Conservation (phyloP, 768 basidiomycete genomes). For the Suillus brevipes region DNA sequence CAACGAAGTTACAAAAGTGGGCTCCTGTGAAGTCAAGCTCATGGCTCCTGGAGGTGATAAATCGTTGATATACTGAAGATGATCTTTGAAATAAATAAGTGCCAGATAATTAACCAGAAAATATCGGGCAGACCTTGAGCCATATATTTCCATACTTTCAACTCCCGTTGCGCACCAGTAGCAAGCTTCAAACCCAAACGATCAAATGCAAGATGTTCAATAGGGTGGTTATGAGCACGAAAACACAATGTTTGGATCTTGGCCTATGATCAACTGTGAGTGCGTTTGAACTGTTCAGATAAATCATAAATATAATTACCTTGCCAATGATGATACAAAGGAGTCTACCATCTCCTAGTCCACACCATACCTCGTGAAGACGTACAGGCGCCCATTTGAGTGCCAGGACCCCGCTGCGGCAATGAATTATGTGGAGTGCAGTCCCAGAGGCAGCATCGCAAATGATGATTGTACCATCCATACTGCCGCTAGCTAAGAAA, state of each 20-base stretch:
- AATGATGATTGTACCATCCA: conserved; percentile 7
- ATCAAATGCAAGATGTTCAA: conserved; percentile 8
- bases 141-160: conserved; percentile 5
- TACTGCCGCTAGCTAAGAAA: conserved; percentile 6
- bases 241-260: conserved; percentile 6
- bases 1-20: conserved; percentile 4
- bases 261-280: background rate
- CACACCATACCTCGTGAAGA: conserved; percentile 8
- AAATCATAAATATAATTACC: background rate
- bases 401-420: conserved; percentile 2
- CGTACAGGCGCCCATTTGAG: conserved; percentile 2
- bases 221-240: background rate
- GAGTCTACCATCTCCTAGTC: conserved; percentile 5
- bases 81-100: background rate
- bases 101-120: background rate
- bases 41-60: background rate
- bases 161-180: background rate
- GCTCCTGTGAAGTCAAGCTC: background rate
- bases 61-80: background rate
- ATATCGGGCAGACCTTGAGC: conserved; percentile 1
- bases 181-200: conserved; percentile 1
- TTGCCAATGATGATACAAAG: conserved; percentile 6
- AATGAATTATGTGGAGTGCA: conserved; percentile 2
- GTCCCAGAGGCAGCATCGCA: conserved; percentile 2
- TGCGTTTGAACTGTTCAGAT: background rate